Evolutionary conservation across 75 land plant genomes (phyloP).

Genomic region (Isoetes taiwanensis): DNA sequence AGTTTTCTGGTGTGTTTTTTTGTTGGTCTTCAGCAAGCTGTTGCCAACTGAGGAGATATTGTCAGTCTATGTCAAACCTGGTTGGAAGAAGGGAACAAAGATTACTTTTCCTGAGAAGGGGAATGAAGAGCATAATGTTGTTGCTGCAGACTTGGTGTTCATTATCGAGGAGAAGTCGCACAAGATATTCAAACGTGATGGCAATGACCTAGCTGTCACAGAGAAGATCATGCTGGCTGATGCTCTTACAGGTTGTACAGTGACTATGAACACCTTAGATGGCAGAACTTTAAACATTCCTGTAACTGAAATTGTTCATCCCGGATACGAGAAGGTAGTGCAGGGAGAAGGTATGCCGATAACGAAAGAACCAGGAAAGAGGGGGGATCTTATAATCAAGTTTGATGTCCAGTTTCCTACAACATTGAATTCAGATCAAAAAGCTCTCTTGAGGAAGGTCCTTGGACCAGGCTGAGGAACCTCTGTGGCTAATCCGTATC

Average conservation of each 20-base stretch:
- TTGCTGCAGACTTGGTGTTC: slow-evolving; percentile 74
- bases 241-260: slow-evolving; percentile 35
- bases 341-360: no score
- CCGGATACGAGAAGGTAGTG: no score
- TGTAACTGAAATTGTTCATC: slow-evolving; percentile 34
- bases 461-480: no score
- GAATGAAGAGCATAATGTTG: slow-evolving; percentile 43
- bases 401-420: no score
- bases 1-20: no score
- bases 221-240: slow-evolving; percentile 41
- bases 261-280: slow-evolving; percentile 41
- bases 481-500: no score
- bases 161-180: slow-evolving; percentile 75
- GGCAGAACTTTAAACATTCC: slow-evolving; percentile 41
- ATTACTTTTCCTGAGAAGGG: slow-evolving; percentile 81
- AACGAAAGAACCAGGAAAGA: no score
- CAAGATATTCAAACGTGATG: slow-evolving; percentile 48
- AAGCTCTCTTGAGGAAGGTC: no score
- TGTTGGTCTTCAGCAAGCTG: slow-evolving; percentile 36
- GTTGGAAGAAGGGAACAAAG: slow-evolving; percentile 89
- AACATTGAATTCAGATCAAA: no score
- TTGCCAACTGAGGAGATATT: slow-evolving; percentile 44
- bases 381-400: no score
- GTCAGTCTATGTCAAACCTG: slow-evolving; percentile 66
- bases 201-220: slow-evolving; percentile 49